A percentile compares a stretch with the other conserved stretches of the same genome.
phyloP scores from a whole-genome alignment of 257 asterid species.

The Ophiorrhiza pumila region DNA sequence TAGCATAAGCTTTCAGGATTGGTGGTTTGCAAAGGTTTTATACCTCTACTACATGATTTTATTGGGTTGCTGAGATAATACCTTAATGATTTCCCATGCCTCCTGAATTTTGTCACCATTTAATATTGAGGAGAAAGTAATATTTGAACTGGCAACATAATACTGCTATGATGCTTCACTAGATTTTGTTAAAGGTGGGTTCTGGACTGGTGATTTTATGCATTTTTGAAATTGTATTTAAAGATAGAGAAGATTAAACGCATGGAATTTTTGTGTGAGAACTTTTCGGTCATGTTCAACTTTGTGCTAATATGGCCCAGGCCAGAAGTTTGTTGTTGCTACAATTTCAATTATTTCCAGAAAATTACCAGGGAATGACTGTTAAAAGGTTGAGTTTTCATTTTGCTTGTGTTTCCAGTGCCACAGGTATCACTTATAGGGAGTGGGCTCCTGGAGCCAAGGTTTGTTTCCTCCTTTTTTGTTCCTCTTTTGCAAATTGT shows the following conservation, averaged over 20 bases:
- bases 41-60: neutral
- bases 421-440: slow-evolving; percentile 88
- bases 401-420: slow-evolving; percentile 51
- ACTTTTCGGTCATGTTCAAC: neutral
- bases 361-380: neutral
- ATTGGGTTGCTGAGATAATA: neutral
- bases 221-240: neutral
- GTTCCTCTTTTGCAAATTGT: neutral
- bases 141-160: neutral
- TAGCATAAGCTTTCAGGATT: neutral
- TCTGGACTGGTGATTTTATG: neutral
- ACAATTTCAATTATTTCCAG: neutral
- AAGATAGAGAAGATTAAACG: neutral
- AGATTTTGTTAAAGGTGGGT: neutral
- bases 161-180: neutral
- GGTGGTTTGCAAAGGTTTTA: slow-evolving; percentile 12
- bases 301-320: neutral
- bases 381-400: neutral
- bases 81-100: neutral
- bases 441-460: slow-evolving; percentile 99
- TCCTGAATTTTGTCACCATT: neutral
- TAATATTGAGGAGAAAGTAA: neutral
- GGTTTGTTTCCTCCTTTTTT: slow-evolving; percentile 49
- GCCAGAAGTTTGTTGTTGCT: slow-evolving; percentile 2
- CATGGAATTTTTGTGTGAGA: neutral